These are phyloP conservation scores for Penicillium macrosclerotiorum DNA, from an alignment of 495 filamentous ascomycete species.

Conservation along the genomic window DNA sequence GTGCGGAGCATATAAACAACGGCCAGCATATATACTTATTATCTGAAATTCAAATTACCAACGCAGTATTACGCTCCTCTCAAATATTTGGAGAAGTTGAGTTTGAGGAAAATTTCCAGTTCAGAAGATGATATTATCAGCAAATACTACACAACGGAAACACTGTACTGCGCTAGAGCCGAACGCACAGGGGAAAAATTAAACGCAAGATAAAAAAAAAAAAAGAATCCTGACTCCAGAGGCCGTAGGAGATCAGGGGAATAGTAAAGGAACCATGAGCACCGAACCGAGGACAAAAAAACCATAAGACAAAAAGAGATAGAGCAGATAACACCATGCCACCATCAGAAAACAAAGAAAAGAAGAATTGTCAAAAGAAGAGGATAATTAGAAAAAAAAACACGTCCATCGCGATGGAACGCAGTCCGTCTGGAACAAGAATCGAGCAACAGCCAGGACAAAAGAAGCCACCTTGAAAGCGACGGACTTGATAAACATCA, in stretches of 20 bases:
- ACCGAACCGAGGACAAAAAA: slow-evolving; percentile 17
- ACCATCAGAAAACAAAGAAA: slow-evolving; percentile 6
- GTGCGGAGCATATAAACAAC: too few relatives aligned
- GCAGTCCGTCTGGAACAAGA: slow-evolving; percentile 6
- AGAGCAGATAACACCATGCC: slow-evolving; percentile 29
- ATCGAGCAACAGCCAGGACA: slow-evolving; percentile 5
- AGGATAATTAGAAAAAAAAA: slow-evolving; percentile 19
- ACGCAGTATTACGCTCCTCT: too few relatives aligned
- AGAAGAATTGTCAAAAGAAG: background rate
- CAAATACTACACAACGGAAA: slow-evolving; percentile 9
- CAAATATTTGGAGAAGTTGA: too few relatives aligned
- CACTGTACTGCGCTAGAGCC: slow-evolving; percentile 23
- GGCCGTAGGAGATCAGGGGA: slow-evolving; percentile 13
- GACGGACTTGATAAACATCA: slow-evolving; percentile 20
- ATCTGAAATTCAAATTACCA: too few relatives aligned
- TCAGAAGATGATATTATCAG: slow-evolving; percentile 21
- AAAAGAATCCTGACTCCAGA: slow-evolving; percentile 14
- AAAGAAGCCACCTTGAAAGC: slow-evolving; percentile 6
- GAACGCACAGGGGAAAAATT: slow-evolving; percentile 14
- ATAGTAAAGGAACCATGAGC: slow-evolving; percentile 19
- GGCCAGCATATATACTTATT: too few relatives aligned
- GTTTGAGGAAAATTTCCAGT: too few relatives aligned
- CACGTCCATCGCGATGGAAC: slow-evolving; percentile 12
- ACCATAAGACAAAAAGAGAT: slow-evolving; percentile 19
- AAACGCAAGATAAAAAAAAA: slow-evolving; percentile 8